A percentile compares a stretch with the other conserved stretches of the same genome.
Conservation (phyloP, 805 yeast species). For the Teunomyces kruisii region DNA sequence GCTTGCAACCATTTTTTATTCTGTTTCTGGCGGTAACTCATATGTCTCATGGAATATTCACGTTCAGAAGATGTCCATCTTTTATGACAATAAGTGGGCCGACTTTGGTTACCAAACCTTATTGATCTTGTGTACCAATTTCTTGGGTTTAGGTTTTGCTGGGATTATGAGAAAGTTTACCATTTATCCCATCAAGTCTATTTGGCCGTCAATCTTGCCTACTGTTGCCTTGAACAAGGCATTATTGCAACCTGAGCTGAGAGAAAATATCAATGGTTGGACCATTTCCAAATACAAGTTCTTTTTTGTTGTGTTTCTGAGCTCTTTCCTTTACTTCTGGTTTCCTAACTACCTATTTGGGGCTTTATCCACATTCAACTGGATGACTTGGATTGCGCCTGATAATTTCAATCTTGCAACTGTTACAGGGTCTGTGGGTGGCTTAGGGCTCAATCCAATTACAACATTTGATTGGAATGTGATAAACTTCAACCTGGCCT, state of each 20-base stretch:
- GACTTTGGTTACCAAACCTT: constrained; percentile 14
- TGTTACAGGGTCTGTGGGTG: constrained; percentile 46
- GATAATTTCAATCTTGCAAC: constrained; percentile 46
- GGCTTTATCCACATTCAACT: constrained; percentile 46
- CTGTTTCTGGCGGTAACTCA: constrained; percentile 29
- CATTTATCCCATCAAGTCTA: constrained; percentile 49
- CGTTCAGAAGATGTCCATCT: constrained; percentile 21
- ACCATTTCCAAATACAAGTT: constrained; percentile 24
- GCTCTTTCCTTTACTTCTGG: constrained; percentile 37
- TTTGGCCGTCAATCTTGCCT: constrained; percentile 50
- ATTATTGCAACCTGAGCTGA: constrained; percentile 22
- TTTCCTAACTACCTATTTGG: constrained; percentile 43
- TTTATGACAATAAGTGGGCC: constrained; percentile 25
- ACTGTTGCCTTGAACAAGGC: constrained; percentile 29
- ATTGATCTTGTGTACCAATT: constrained; percentile 12
- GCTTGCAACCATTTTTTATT: constrained; percentile 50
- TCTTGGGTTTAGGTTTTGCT: constrained; percentile 18
- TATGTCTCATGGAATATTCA: constrained; percentile 20
- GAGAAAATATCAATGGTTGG: constrained; percentile 32
- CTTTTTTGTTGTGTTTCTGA: constrained; percentile 12
- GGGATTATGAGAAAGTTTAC: constrained; percentile 25
- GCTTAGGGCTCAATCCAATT: constrained; percentile 32
- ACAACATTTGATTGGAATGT: constrained; percentile 30
- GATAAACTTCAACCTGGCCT: constrained; percentile 13
- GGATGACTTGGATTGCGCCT: constrained; percentile 62